phyloP scores from a whole-genome alignment of 495 filamentous ascomycete species.

The Aspergillus hancockii region DNA sequence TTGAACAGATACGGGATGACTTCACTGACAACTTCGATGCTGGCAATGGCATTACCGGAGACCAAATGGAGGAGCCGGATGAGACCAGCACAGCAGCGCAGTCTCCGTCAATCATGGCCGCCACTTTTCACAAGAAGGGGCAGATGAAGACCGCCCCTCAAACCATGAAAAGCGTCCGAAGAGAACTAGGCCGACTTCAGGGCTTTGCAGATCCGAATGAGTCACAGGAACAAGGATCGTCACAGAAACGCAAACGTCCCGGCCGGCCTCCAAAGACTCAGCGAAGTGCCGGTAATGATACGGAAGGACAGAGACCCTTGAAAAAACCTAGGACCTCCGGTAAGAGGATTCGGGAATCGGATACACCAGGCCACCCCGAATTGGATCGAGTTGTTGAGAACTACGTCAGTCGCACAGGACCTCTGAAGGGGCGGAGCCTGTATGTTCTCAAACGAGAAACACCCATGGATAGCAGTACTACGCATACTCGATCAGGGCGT shows the following conservation, averaged over 20 bases:
- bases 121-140: conserved; percentile 15
- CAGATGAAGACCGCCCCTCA: conserved; percentile 7
- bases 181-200: conserved; percentile 17
- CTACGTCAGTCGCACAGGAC: conserved; percentile 45
- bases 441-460: conserved; percentile 72
- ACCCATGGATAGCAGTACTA: conserved; percentile 49
- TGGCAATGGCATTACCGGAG: conserved; percentile 30
- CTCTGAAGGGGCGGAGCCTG: conserved; percentile 59
- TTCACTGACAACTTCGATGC: conserved; percentile 29
- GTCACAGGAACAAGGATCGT: conserved; percentile 13
- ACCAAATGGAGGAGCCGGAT: conserved; percentile 51
- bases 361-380: conserved; percentile 29
- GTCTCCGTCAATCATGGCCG: conserved; percentile 21
- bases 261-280: conserved; percentile 38
- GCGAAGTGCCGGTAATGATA: conserved; percentile 23
- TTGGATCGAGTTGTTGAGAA: conserved; percentile 44
- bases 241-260: conserved; percentile 30
- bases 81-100: conserved; percentile 59
- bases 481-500: conserved; percentile 57
- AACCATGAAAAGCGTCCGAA: conserved; percentile 14
- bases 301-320: conserved; percentile 27
- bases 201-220: conserved; percentile 16
- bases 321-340: conserved; percentile 39
- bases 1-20: conserved; percentile 29
- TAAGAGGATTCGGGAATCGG: conserved; percentile 12